These are phyloP conservation scores for Suhomyces panamericanus DNA, from an alignment of 1,139 yeast species.

Conservation along the genomic window DNA sequence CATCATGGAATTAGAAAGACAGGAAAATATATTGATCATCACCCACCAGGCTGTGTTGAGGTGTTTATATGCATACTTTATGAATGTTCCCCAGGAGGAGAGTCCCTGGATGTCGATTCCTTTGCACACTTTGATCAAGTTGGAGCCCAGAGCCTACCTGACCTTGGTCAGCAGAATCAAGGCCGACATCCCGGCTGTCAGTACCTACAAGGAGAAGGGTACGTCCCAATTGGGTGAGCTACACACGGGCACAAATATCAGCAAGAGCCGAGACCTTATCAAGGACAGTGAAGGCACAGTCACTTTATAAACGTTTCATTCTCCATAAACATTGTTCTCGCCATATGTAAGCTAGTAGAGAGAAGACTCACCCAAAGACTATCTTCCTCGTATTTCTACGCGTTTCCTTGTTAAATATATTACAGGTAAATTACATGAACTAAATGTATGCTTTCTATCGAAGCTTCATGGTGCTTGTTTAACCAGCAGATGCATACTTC, in stretches of 20 bases:
- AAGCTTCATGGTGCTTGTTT: neutral
- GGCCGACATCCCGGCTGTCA: slow-evolving; percentile 96
- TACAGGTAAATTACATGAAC: slow-evolving; percentile 5
- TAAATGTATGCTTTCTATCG: neutral
- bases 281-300: slow-evolving; percentile 26
- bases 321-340: neutral
- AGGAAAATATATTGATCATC: slow-evolving; percentile 90
- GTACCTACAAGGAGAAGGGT: slow-evolving; percentile 94
- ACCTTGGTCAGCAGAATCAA: slow-evolving; percentile 86
- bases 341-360: neutral
- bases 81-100: slow-evolving; percentile 97
- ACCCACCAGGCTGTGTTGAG: slow-evolving; percentile 98
- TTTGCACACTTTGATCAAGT: slow-evolving; percentile 85
- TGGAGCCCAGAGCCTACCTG: slow-evolving; percentile 92
- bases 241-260: slow-evolving; percentile 23
- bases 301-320: neutral
- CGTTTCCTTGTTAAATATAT: neutral
- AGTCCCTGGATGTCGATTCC: slow-evolving; percentile 99
- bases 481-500: slow-evolving; percentile 49
- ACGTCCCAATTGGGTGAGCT: slow-evolving; percentile 74
- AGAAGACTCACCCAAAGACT: too few relatives aligned
- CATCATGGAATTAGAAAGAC: slow-evolving; percentile 96
- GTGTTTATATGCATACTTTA: slow-evolving; percentile 94
- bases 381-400: neutral
- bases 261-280: slow-evolving; percentile 46